Percentiles rank a stretch among this genome's conserved stretches.
Evolutionary conservation across 2,329 filamentous ascomycete species (phyloP).

Genomic region (Xylaria multiplex): DNA sequence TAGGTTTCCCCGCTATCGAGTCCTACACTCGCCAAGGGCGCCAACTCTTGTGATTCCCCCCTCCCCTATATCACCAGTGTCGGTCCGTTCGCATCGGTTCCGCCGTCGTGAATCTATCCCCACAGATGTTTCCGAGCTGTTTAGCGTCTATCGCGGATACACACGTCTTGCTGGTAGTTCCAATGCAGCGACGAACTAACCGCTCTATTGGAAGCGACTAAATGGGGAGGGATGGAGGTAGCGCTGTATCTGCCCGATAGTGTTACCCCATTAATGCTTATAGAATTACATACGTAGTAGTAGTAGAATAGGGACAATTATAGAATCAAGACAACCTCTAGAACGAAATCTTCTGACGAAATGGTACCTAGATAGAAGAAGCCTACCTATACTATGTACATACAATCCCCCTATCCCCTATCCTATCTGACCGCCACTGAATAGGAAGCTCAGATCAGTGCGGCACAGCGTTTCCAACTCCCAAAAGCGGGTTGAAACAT

Average conservation of each 20-base stretch:
- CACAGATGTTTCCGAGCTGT: not conserved
- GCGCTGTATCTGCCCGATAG: too few species aligned
- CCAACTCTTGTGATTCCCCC: constrained; percentile 25
- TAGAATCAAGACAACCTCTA: not conserved
- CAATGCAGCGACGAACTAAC: constrained; percentile 3
- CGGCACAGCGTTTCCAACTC: constrained; percentile 17
- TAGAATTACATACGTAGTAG: too few species aligned
- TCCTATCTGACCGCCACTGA: not conserved
- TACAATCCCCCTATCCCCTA: not conserved
- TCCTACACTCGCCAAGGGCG: constrained; percentile 29
- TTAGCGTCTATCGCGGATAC: not conserved
- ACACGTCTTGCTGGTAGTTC: constrained; percentile 1
- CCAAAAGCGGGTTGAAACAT: constrained; percentile 18
- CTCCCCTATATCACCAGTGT: not conserved
- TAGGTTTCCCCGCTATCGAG: constrained; percentile 41
- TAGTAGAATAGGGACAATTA: not conserved
- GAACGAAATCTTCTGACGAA: not conserved
- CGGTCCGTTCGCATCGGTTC: not conserved
- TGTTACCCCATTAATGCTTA: too few species aligned
- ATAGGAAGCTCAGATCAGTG: constrained; percentile 8
- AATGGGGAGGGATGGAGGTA: not conserved
- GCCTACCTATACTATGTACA: too few species aligned
- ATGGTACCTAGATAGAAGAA: too few species aligned
- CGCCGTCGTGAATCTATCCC: not conserved
- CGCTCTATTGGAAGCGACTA: not conserved